These are phyloP conservation scores for Tetracentron sinense DNA, from an alignment of 164 flowering plant genomes.

Conservation along the genomic window DNA sequence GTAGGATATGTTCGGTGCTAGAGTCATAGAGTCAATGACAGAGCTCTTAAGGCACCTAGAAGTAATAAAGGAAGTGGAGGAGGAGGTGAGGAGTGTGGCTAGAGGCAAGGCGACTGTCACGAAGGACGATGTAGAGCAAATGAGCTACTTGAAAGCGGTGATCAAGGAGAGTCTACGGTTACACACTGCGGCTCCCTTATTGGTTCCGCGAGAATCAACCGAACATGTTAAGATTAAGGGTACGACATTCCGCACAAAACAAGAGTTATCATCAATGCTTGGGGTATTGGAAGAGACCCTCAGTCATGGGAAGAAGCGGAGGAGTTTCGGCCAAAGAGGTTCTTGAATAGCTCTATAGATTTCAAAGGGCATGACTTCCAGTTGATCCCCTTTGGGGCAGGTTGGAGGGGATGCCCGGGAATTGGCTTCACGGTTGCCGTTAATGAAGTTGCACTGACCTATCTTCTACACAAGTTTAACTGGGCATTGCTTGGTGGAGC, in stretches of 20 bases:
- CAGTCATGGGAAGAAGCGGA: constrained; percentile 26
- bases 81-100: constrained; percentile 20
- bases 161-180: constrained; percentile 22
- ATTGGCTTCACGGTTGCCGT: constrained; percentile 5
- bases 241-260: constrained; percentile 24
- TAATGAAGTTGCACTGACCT: constrained; percentile 22
- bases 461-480: constrained; percentile 18
- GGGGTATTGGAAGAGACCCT: constrained; percentile 31
- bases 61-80: constrained; percentile 32
- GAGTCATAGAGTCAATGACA: constrained; percentile 40
- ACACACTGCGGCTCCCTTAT: constrained; percentile 26
- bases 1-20: constrained; percentile 44
- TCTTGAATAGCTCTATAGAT: constrained; percentile 19
- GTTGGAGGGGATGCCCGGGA: constrained; percentile 32
- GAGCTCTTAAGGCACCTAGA: constrained; percentile 33
- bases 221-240: constrained; percentile 19
- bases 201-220: constrained; percentile 21
- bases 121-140: constrained; percentile 15
- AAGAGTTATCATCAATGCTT: constrained; percentile 19
- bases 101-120: constrained; percentile 8
- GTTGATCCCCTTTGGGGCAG: constrained; percentile 30
- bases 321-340: constrained; percentile 34
- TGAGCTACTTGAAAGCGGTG: constrained; percentile 30
- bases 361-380: constrained; percentile 30
- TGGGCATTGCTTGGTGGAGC: constrained; percentile 20